Conservation (phyloP, 352 stramenopile genomes). For the Phytophthora citrophthora region DNA sequence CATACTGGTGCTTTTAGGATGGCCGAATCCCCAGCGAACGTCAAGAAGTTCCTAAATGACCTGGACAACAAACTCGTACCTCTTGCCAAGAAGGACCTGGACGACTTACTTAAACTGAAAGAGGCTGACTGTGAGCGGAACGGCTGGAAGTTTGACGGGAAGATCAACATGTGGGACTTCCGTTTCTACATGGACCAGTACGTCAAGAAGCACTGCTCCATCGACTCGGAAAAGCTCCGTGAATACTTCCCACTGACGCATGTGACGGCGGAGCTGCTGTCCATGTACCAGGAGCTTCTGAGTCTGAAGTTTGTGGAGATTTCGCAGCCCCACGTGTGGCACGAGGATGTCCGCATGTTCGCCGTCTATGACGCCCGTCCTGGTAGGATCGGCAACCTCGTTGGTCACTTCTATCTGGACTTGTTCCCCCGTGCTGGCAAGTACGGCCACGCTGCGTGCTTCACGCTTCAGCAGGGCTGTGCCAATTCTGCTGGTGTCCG, state of each 20-base stretch:
- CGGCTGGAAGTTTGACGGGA: constrained; percentile 74
- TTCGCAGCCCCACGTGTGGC: constrained; percentile 80
- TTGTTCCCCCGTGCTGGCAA: constrained; percentile 88
- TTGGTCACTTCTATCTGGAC: constrained; percentile 91
- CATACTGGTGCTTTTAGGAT: constrained; percentile 44
- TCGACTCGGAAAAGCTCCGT: constrained; percentile 87
- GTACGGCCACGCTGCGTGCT: constrained; percentile 90
- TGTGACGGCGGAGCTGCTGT: constrained; percentile 82
- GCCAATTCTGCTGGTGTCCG: constrained; percentile 62
- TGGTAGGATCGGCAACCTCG: constrained; percentile 54
- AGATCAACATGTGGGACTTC: constrained; percentile 93
- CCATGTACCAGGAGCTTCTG: constrained; percentile 91
- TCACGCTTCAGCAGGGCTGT: constrained; percentile 86
- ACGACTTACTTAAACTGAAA: constrained; percentile 78
- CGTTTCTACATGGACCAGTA: constrained; percentile 91
- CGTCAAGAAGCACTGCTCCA: constrained; percentile 88
- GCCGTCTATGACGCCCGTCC: constrained; percentile 76
- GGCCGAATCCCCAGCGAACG: constrained; percentile 62
- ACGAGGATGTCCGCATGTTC: constrained; percentile 91
- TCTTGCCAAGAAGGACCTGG: constrained; percentile 79
- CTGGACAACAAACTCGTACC: constrained; percentile 79
- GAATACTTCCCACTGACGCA: constrained; percentile 91
- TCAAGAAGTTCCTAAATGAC: constrained; percentile 77
- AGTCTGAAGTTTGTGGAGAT: constrained; percentile 89
- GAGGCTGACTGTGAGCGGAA: constrained; percentile 62